phyloP scores from a whole-genome alignment of 2,329 filamentous ascomycete genomes.

The Arthroderma uncinatum region DNA sequence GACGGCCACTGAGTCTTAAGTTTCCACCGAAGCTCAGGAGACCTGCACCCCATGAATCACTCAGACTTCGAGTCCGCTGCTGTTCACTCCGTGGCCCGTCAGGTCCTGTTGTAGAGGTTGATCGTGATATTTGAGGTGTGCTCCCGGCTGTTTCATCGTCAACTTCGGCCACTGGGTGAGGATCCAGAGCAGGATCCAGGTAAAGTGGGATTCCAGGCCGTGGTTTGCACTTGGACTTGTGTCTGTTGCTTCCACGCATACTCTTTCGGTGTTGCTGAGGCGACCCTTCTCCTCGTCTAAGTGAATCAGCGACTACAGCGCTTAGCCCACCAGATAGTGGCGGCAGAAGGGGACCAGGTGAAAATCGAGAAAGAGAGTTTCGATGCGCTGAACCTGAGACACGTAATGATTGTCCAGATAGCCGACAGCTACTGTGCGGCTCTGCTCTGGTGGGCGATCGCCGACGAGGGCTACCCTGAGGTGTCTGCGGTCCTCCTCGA shows the following conservation, averaged over 20 bases:
- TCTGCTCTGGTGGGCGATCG: conserved; percentile 14
- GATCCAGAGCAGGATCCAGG: background rate
- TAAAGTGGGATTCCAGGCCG: background rate
- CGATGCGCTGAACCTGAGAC: conserved; percentile 30
- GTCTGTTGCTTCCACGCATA: background rate
- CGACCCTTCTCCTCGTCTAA: conserved; percentile 46
- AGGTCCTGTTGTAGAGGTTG: background rate
- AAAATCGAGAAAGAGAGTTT: conserved; percentile 43
- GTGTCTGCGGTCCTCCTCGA: conserved; percentile 12
- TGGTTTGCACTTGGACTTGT: background rate
- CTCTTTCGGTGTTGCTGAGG: conserved; percentile 16
- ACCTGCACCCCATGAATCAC: conserved; percentile 13
- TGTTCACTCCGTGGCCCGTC: background rate
- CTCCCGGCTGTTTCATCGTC: background rate
- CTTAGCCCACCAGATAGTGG: conserved; percentile 46
- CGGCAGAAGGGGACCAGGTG: conserved; percentile 48
- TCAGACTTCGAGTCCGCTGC: conserved; percentile 7
- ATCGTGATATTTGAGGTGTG: background rate
- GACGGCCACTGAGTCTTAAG: conserved; percentile 8
- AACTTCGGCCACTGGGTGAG: background rate
- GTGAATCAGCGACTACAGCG: conserved; percentile 53
- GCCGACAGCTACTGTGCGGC: conserved; percentile 15
- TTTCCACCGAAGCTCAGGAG: conserved; percentile 8
- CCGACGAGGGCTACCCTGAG: conserved; percentile 14
- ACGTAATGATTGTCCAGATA: conserved; percentile 18